Percentiles rank a stretch among this genome's conserved stretches.
phyloP scores from a whole-genome alignment of 2,329 filamentous ascomycete genomes.

The Sarocladium oryzae region DNA sequence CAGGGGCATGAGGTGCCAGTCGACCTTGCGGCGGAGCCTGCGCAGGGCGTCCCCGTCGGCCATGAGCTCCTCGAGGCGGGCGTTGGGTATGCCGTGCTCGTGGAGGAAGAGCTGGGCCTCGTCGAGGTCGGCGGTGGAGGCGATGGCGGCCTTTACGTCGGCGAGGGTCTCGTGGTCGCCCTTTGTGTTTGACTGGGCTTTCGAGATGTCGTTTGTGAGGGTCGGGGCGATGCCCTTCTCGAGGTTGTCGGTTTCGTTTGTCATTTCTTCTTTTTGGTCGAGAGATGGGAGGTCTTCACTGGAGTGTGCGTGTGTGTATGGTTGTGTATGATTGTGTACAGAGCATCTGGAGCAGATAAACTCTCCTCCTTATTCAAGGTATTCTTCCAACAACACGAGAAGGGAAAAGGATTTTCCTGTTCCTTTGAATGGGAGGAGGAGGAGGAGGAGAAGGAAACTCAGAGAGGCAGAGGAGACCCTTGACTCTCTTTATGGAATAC shows the following conservation, averaged over 20 bases:
- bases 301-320: too few relatives aligned
- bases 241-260: not conserved
- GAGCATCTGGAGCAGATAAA: too few relatives aligned
- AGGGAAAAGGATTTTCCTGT: too few relatives aligned
- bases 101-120: slow-evolving; percentile 12
- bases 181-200: not conserved
- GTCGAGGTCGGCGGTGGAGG: slow-evolving; percentile 8
- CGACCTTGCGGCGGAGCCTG: slow-evolving; percentile 35
- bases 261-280: too few relatives aligned
- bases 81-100: slow-evolving; percentile 8
- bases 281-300: too few relatives aligned
- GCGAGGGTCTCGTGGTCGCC: slow-evolving; percentile 7
- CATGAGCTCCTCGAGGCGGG: slow-evolving; percentile 35
- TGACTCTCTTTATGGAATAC: too few relatives aligned
- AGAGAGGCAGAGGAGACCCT: too few relatives aligned
- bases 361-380: too few relatives aligned
- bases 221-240: not conserved
- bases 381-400: too few relatives aligned
- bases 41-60: slow-evolving; percentile 29
- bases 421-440: too few relatives aligned
- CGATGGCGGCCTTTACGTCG: slow-evolving; percentile 9
- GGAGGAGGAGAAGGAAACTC: too few relatives aligned
- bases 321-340: too few relatives aligned
- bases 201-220: not conserved
- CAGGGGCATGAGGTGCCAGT: slow-evolving; percentile 40